Evolutionary conservation across 1,284 basidiomycete genomes (phyloP).

Genomic region (Neonothopanus nambi): DNA sequence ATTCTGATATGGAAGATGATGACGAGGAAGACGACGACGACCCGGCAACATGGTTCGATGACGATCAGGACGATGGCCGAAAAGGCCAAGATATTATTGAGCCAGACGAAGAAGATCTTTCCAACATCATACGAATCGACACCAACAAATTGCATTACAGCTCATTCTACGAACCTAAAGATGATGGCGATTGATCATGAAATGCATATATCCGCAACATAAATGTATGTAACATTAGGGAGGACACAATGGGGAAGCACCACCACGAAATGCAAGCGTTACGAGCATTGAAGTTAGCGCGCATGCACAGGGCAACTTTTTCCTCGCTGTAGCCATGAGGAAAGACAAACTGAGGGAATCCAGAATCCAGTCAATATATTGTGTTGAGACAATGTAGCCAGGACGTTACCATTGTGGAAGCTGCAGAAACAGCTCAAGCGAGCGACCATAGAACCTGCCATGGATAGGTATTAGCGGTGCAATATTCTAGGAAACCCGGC

Average conservation of each 20-base stretch:
- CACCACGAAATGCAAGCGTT: not conserved
- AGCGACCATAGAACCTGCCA: conserved; percentile 69
- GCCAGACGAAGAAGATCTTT: conserved; percentile 68
- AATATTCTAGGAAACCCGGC: conserved; percentile 8
- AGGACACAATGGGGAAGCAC: conserved; percentile 6
- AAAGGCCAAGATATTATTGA: conserved; percentile 78
- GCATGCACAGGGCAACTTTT: conserved; percentile 86
- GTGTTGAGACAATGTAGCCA: not conserved
- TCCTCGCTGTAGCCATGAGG: conserved; percentile 85
- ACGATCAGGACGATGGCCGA: conserved; percentile 78
- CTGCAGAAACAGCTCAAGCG: conserved; percentile 89
- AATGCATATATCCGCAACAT: conserved; percentile 1
- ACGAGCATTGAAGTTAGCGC: conserved; percentile 42
- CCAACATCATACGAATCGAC: conserved; percentile 73
- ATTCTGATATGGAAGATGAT: conserved; percentile 75
- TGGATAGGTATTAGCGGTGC: conserved; percentile 4
- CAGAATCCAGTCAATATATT: conserved; percentile 4
- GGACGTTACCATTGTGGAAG: conserved; percentile 78
- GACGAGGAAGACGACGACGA: conserved; percentile 61
- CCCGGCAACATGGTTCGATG: conserved; percentile 74
- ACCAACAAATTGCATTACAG: conserved; percentile 58
- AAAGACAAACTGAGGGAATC: conserved; percentile 78
- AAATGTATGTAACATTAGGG: conserved; percentile 16
- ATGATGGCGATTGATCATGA: conserved; percentile 40
- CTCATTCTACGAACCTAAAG: conserved; percentile 62